Evolutionary conservation across 2,329 filamentous ascomycete species (phyloP).

Genomic region (Hymenoscyphus scutula): DNA sequence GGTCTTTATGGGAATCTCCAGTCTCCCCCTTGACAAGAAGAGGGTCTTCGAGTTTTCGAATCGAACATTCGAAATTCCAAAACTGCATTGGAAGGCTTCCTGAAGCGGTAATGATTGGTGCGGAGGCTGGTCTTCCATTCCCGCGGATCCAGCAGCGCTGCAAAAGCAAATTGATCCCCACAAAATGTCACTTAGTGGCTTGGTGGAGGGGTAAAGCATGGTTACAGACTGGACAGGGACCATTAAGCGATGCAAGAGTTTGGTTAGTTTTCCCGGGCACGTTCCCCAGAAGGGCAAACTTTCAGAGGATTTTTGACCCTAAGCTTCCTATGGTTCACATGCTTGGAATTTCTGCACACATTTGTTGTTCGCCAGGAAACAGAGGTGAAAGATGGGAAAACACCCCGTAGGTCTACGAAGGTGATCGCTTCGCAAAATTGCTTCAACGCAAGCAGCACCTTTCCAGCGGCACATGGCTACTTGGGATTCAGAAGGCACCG

Average conservation of each 20-base stretch:
- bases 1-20: background rate
- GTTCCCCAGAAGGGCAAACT: background rate
- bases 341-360: background rate
- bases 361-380: background rate
- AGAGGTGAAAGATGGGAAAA: too few relatives aligned
- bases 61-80: background rate
- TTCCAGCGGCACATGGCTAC: too few relatives aligned
- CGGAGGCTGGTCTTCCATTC: background rate
- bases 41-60: background rate
- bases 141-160: background rate
- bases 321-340: conserved; percentile 2
- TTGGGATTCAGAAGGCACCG: too few relatives aligned
- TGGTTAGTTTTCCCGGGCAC: conserved; percentile 3
- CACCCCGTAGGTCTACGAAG: too few relatives aligned
- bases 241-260: too few relatives aligned
- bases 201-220: background rate
- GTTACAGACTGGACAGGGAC: background rate
- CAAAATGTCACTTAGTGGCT: background rate
- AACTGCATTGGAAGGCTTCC: background rate
- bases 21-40: background rate
- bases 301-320: conserved; percentile 1
- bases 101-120: background rate
- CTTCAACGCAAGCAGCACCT: too few relatives aligned
- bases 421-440: too few relatives aligned
- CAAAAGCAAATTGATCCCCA: background rate